phyloP scores from a whole-genome alignment of 208 protist genomes.

The Trypanosoma cruzi region DNA sequence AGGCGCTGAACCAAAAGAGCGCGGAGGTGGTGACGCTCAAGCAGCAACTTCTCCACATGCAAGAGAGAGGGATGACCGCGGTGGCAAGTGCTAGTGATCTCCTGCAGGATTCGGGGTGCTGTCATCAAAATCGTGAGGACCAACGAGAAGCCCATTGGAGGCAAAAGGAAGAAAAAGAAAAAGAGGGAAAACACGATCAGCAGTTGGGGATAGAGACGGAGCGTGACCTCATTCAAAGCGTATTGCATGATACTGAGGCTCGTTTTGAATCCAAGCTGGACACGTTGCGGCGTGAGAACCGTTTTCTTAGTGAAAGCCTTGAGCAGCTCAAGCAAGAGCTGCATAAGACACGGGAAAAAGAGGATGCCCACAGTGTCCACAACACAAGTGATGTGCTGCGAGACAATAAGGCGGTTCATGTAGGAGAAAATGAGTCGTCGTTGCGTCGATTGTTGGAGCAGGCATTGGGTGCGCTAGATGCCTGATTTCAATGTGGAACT shows the following conservation, averaged over 20 bases:
- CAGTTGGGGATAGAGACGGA: conserved; percentile 3
- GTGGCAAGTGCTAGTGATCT: background rate
- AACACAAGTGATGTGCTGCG: background rate
- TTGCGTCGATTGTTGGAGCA: conserved; percentile 12
- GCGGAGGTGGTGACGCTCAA: conserved; percentile 14
- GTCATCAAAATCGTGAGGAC: background rate
- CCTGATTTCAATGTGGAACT: background rate
- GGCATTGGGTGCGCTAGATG: conserved; percentile 3
- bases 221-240: background rate
- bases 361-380: background rate
- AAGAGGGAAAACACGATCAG: background rate
- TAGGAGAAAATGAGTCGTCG: background rate
- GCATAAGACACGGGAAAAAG: no score
- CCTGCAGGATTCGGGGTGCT: background rate
- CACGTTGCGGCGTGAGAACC: conserved; percentile 7
- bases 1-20: conserved; percentile 23
- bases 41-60: background rate
- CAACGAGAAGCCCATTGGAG: background rate
- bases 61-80: background rate
- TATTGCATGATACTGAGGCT: conserved; percentile 7
- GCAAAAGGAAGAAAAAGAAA: background rate
- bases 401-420: background rate
- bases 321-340: background rate
- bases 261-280: conserved; percentile 4
- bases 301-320: conserved; percentile 5